Conservation (phyloP, 805 yeast species). For the Aciculoconidium aculeatum region DNA sequence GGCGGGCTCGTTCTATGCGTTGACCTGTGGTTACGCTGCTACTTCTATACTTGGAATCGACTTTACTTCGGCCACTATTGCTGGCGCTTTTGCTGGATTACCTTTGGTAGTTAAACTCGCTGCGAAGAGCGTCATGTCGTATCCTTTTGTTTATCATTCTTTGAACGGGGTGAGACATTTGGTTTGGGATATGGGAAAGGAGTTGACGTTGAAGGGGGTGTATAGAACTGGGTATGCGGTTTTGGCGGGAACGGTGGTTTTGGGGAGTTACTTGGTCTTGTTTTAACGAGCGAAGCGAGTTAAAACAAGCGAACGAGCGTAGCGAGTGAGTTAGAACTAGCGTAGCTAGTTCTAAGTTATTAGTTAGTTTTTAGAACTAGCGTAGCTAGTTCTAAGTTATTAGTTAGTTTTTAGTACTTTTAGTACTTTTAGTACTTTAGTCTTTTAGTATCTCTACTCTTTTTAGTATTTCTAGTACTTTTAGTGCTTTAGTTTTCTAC, state of each 20-base stretch:
- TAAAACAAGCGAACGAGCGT: no score
- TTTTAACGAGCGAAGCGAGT: conserved; percentile 16
- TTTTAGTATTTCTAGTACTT: no score
- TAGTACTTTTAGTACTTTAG: no score
- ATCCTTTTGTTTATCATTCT: conserved; percentile 83
- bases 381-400: no score
- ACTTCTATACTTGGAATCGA: conserved; percentile 55
- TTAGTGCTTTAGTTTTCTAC: no score
- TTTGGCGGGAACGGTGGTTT: conserved; percentile 52
- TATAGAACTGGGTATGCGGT: conserved; percentile 88
- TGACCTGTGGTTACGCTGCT: conserved; percentile 71
- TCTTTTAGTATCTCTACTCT: no score
- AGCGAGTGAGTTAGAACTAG: no score
- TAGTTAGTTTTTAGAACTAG: no score
- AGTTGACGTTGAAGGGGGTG: conserved; percentile 79
- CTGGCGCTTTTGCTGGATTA: conserved; percentile 51
- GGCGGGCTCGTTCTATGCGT: conserved; percentile 72
- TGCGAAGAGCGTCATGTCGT: conserved; percentile 65
- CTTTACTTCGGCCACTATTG: conserved; percentile 48
- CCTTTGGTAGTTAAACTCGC: conserved; percentile 59
- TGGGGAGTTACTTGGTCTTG: conserved; percentile 56
- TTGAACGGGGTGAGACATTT: conserved; percentile 90
- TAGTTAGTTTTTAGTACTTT: no score
- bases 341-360: no score
- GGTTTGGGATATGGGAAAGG: conserved; percentile 85